Evolutionary conservation across 2,329 filamentous ascomycete genomes (phyloP), one percentile per base, ranked within the genome.

Genomic region (Claviceps citrina): DNA sequence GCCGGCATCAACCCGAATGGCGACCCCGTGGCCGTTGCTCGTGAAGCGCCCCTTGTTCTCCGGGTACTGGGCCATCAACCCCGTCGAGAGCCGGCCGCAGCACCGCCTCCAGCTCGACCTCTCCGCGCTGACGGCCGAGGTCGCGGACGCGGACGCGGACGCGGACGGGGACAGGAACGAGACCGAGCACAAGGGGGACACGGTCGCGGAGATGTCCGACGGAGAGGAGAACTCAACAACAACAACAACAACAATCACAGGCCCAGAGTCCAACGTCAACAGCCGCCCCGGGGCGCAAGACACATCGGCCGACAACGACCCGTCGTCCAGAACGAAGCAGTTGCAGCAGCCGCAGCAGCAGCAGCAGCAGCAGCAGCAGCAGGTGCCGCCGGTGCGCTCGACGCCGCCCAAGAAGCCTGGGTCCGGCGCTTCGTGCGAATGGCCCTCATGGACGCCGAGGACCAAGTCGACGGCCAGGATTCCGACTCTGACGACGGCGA

Each of bases 1-100:
- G 47, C 50, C 42, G 56, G 51, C 44, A 54, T 40, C 16, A 47
- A 49, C 18, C 52, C 39, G 18, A 46, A 49, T 16, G 53, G 43
- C n/a, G 51, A 49, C 37, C 55, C 55, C 38, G 60, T 66, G 35
- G 62, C 53, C 15, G 63, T 75, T n/a, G 71, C 67, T 31, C 66
- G 67, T 2, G 71, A 76, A 49, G 71, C 67, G 1, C 71, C 71
- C 4, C 62, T 75, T 9, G 70, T 76, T 10, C 64, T 76, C 24
- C 64, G 71, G 24, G 67, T 76, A 22, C 64, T 66, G 30, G 61
- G 63, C 28, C 57, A 59, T 36, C 57, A 57, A 39, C 53, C 49
- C 27, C 54, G 46, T 39, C 51, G 48, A 20, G 54, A 48, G 13
- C 35, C 28, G 4, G n/a, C n/a, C n/a, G 35, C 40, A 28, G 35